Conservation (phyloP, 495 filamentous ascomycete species). For the Talaromyces adpressus region DNA sequence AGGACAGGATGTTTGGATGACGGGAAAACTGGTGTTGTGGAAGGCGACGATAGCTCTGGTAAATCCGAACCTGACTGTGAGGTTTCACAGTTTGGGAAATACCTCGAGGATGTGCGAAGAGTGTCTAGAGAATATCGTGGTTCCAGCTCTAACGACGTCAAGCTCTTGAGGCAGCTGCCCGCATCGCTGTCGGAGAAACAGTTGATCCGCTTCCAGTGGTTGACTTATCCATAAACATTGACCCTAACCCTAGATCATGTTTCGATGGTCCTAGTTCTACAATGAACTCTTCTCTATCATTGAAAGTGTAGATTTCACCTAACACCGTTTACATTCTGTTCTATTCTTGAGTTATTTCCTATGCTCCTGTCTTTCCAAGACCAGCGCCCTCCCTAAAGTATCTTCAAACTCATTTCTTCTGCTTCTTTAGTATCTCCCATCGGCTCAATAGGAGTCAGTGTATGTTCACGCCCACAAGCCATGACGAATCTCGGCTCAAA, state of each 20-base stretch:
- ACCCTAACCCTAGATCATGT: not conserved
- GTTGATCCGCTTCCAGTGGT: not conserved
- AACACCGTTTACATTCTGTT: too few relatives aligned
- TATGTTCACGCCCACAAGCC: too few relatives aligned
- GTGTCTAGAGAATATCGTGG: not conserved
- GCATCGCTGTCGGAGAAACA: not conserved
- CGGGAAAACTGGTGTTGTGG: not conserved
- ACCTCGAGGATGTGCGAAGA: not conserved
- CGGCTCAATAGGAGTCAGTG: not conserved
- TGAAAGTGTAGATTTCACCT: too few relatives aligned
- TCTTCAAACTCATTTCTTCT: not conserved
- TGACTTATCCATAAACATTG: not conserved
- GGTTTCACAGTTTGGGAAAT: not conserved
- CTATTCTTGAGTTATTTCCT: not conserved
- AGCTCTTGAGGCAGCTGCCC: not conserved
- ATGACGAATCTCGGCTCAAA: not conserved
- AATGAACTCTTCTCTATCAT: too few relatives aligned
- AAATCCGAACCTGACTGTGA: not conserved
- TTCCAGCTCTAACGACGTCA: not conserved
- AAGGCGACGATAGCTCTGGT: not conserved
- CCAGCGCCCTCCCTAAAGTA: not conserved
- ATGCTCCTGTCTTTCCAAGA: not conserved
- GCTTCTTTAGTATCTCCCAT: not conserved
- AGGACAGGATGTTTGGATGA: not conserved
- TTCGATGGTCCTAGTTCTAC: not conserved